Percentiles rank a stretch among this genome's conserved stretches.
phyloP scores from a whole-genome alignment of 805 yeast genomes.

The Saccharomycopsis selenospora region DNA sequence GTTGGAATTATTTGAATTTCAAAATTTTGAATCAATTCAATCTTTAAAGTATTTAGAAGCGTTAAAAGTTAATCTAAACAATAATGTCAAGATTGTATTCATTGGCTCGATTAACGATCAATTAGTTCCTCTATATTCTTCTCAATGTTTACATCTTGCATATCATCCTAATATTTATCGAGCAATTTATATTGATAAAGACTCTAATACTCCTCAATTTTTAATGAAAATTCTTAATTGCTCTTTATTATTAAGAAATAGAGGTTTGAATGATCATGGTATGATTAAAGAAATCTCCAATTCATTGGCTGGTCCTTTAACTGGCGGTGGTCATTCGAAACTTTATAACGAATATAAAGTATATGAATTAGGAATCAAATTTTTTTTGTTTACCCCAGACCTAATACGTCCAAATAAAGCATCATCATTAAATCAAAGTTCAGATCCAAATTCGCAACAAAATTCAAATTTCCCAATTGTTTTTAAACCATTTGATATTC shows the following conservation, averaged over 20 bases:
- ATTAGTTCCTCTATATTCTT: slow-evolving; percentile 85
- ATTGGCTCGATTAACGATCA: slow-evolving; percentile 93
- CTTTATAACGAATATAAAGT: slow-evolving; percentile 82
- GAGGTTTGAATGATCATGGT: slow-evolving; percentile 80
- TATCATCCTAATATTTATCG: slow-evolving; percentile 82
- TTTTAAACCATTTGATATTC: slow-evolving; percentile 45
- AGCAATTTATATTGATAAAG: slow-evolving; percentile 82
- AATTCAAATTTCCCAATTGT: slow-evolving; percentile 22
- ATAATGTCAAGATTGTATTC: slow-evolving; percentile 70
- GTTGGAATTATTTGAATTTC: slow-evolving; percentile 82
- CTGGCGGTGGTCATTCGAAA: slow-evolving; percentile 93
- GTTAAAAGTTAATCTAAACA: slow-evolving; percentile 52
- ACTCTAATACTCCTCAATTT: slow-evolving; percentile 72
- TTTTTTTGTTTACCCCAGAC: slow-evolving; percentile 68
- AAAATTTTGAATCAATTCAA: slow-evolving; percentile 63
- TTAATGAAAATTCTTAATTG: slow-evolving; percentile 66
- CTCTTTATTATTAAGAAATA: slow-evolving; percentile 65
- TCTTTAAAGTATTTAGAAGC: slow-evolving; percentile 65
- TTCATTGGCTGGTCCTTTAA: slow-evolving; percentile 78
- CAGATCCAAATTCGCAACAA: background rate
- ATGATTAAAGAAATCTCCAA: slow-evolving; percentile 77
- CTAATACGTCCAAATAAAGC: no score
- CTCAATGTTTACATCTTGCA: slow-evolving; percentile 69
- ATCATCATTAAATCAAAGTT: slow-evolving; percentile 1
- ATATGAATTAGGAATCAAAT: slow-evolving; percentile 69